A percentile compares a stretch with the other conserved stretches of the same genome.
Conservation (phyloP, 192 early-diverging fungal genomes). For the Coemansia sp. region DNA sequence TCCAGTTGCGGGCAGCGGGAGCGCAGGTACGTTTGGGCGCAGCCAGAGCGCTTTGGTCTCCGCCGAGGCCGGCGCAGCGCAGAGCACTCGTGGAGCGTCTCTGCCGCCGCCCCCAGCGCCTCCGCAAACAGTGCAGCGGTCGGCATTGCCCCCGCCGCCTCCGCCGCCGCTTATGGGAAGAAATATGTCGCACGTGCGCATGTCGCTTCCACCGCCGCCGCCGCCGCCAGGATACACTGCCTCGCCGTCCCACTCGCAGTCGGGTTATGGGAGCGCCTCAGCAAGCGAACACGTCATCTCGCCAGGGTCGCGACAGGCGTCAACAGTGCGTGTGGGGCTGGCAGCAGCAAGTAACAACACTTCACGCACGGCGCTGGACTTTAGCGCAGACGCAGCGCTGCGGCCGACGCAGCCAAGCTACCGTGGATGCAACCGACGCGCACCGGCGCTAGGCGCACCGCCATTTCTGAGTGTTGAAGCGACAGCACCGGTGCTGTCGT, state of each 20-base stretch:
- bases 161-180: slow-evolving; percentile 7
- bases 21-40: slow-evolving; percentile 10
- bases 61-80: background rate
- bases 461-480: slow-evolving; percentile 39
- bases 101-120: slow-evolving; percentile 26
- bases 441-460: slow-evolving; percentile 39
- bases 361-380: slow-evolving; percentile 37
- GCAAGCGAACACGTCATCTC: background rate
- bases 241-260: background rate
- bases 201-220: slow-evolving; percentile 23
- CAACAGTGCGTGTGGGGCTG: background rate
- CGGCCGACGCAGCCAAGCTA: slow-evolving; percentile 29
- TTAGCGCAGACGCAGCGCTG: slow-evolving; percentile 29
- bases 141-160: slow-evolving; percentile 12
- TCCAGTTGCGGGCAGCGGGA: slow-evolving; percentile 7
- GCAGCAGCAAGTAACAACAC: slow-evolving; percentile 15
- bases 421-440: slow-evolving; percentile 30
- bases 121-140: background rate
- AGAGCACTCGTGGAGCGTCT: slow-evolving; percentile 7
- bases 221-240: slow-evolving; percentile 12
- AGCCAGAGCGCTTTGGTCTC: slow-evolving; percentile 12
- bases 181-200: slow-evolving; percentile 9
- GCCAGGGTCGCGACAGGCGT: slow-evolving; percentile 9
- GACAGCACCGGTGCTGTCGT: slow-evolving; percentile 18
- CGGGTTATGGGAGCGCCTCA: background rate